Evolutionary conservation across 1,284 basidiomycete species (phyloP).

Genomic region (Microbotryum scabiosae): DNA sequence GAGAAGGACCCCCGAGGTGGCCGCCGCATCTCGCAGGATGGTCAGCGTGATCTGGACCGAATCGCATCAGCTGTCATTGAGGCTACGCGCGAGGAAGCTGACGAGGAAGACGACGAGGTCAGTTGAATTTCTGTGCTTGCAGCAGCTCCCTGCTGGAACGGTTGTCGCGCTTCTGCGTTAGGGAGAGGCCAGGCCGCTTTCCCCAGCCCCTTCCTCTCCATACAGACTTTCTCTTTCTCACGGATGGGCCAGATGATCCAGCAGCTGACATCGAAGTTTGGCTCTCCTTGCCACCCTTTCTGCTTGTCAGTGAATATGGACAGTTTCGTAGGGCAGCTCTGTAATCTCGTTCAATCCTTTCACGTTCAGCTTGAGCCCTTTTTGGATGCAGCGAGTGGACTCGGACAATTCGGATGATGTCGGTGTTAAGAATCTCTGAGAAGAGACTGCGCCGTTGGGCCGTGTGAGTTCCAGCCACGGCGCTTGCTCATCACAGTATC

Average conservation of each 20-base stretch:
- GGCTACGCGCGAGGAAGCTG: slow-evolving; percentile 70
- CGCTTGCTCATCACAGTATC: too few species aligned
- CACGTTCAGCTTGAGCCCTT: not conserved
- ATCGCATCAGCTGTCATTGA: slow-evolving; percentile 96
- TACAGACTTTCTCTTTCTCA: not conserved
- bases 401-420: too few species aligned
- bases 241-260: too few species aligned
- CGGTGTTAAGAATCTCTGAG: too few species aligned
- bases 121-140: not conserved
- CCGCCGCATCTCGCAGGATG: slow-evolving; percentile 92
- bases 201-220: not conserved
- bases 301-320: too few species aligned
- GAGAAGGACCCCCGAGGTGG: slow-evolving; percentile 88
- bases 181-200: not conserved
- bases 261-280: not conserved
- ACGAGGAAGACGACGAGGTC: slow-evolving; percentile 76
- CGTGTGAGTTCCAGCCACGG: too few species aligned
- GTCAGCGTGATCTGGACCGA: slow-evolving; percentile 92
- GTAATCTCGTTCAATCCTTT: not conserved
- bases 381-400: too few species aligned
- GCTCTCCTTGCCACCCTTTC: not conserved
- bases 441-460: too few species aligned
- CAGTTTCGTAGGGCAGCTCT: not conserved
- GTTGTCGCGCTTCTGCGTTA: not conserved
- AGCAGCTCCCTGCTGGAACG: too few species aligned